phyloP scores from a whole-genome alignment of 768 basidiomycete species.

The Kwoniella heveanensis region DNA sequence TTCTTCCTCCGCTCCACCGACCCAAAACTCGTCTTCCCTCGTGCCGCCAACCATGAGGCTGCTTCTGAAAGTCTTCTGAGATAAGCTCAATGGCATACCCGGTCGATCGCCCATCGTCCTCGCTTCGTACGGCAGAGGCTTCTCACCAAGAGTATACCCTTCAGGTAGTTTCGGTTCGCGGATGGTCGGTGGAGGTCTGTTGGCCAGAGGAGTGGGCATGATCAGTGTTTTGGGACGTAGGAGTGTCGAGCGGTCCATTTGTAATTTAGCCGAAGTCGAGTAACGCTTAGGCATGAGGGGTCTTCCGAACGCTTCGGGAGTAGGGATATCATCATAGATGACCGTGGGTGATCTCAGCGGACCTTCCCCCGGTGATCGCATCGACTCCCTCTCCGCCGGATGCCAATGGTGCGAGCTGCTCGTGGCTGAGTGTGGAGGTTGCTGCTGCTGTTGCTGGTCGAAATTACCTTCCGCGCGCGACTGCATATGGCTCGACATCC shows the following conservation, averaged over 20 bases:
- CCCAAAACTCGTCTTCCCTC: constrained; percentile 64
- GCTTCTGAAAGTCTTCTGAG: constrained; percentile 84
- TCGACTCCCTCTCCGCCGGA: neutral
- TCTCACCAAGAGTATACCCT: constrained; percentile 65
- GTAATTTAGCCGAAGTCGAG: constrained; percentile 1
- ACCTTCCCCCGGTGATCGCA: neutral
- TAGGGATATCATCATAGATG: constrained; percentile 35
- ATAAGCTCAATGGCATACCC: constrained; percentile 61
- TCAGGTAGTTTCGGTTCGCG: constrained; percentile 46
- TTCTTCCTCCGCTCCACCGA: constrained; percentile 75
- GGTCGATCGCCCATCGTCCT: constrained; percentile 57
- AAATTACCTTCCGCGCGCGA: neutral
- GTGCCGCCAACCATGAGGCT: constrained; percentile 72
- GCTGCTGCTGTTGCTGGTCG: neutral
- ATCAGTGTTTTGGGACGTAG: constrained; percentile 88
- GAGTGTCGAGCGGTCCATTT: constrained; percentile 60
- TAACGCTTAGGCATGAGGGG: constrained; percentile 38
- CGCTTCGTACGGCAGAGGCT: constrained; percentile 75
- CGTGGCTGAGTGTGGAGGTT: neutral
- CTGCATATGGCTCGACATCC: neutral
- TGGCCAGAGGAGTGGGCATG: constrained; percentile 86
- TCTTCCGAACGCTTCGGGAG: constrained; percentile 39
- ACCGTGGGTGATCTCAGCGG: neutral
- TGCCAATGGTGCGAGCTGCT: neutral
- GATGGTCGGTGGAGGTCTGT: constrained; percentile 44